Evolutionary conservation across 805 yeast genomes (phyloP).

Genomic region (Isabelozyma rhagii): DNA sequence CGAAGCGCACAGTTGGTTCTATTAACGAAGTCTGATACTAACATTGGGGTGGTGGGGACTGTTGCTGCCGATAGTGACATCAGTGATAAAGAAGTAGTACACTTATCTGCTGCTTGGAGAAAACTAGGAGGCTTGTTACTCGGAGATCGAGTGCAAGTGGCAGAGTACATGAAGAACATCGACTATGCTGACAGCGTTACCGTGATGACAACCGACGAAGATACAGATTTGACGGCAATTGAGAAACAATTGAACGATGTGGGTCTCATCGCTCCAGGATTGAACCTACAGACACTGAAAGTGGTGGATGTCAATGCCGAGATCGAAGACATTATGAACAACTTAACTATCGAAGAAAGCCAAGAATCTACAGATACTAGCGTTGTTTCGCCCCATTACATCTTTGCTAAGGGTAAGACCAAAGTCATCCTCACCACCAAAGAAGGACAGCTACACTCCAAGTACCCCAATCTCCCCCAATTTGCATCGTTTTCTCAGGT

Average conservation of each 20-base stretch:
- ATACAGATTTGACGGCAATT: conserved; percentile 2
- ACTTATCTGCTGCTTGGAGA: conserved; percentile 23
- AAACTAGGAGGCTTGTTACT: conserved; percentile 39
- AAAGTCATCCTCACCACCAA: not conserved
- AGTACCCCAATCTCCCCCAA: conserved; percentile 45
- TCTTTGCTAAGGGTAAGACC: conserved; percentile 32
- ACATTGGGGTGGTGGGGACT: conserved; percentile 43
- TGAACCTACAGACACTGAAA: conserved; percentile 26
- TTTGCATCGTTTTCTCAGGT: conserved; percentile 49
- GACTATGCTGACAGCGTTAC: conserved; percentile 17
- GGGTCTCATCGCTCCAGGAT: conserved; percentile 62
- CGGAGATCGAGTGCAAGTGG: conserved; percentile 47
- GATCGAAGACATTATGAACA: conserved; percentile 33
- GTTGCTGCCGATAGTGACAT: conserved; percentile 33
- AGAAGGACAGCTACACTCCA: not conserved
- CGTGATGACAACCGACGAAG: conserved; percentile 9
- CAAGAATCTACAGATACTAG: conserved; percentile 7
- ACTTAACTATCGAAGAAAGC: conserved; percentile 27
- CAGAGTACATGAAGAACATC: conserved; percentile 49
- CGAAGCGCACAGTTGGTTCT: conserved; percentile 44
- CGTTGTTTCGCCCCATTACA: conserved; percentile 44
- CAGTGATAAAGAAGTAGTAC: conserved; percentile 25
- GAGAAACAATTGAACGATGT: conserved; percentile 47
- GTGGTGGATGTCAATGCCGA: conserved; percentile 28
- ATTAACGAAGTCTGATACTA: conserved; percentile 39